Base-by-base conservation (phyloP, 345 rosid genomes). In the Bretschneidera sinensis region DNA sequence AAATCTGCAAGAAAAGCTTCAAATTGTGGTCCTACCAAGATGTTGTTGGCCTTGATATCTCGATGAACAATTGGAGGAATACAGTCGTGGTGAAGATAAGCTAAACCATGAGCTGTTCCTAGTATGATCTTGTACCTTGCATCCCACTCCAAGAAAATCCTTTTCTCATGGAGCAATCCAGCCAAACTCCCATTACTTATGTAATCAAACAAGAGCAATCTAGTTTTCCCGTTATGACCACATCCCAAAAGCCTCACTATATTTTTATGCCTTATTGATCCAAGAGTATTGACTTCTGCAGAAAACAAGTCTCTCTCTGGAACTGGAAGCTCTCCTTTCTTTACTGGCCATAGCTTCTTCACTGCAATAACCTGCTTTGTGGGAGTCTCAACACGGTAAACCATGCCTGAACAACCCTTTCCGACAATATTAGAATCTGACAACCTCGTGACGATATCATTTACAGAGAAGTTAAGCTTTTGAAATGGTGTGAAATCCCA, bases 81-180 rank as follows among this genome's bases (percentile, higher is more conserved):
- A 51, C 92, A 86, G 68, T 83, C 92, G 51, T 86, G 89, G 61
- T 86, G 92, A 55, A 86, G 89, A 61, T 86, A 86, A 43, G 85
- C 78, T 71, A 86, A 72, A 9, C 92, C 92, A 21, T 86, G 84
- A 18, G 89, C 92, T 47, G 82, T 87, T 31, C 89, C 92, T 0
- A 86, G 53, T 52, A 81, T 59, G 67, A 86, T 86, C 67, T 74
- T 84, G 56, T 81, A 83, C 64, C 92, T 86, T 34, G 77, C 66
- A 45, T 86, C 87, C 92, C 92, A 86, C 18, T 83, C 87, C 75
- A 83, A 65, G 61, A 67, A 67, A 19, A 57, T 48, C 24, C 51
- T 74, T 65, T 74, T 70, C 69, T 81, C 85, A 49, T 86, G 89
- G 11, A 86, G 80, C 69, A 86, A 61, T 57, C 79, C 85, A 3